These are phyloP conservation scores for Candida michaelii DNA, from an alignment of 805 yeast species.

Conservation along the genomic window DNA sequence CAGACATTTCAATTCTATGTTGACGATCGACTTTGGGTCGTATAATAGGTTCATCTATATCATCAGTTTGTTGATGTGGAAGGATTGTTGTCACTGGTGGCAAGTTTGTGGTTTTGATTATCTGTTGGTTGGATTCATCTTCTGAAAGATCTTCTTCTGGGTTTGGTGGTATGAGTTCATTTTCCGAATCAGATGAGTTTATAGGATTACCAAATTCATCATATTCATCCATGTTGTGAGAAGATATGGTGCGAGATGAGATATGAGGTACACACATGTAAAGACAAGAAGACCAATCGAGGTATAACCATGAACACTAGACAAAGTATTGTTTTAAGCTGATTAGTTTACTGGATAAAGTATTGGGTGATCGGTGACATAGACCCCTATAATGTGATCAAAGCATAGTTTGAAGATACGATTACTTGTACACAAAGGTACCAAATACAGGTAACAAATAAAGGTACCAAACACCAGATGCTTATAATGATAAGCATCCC, in stretches of 20 bases:
- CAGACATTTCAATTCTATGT: conserved; percentile 40
- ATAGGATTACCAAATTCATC: conserved; percentile 81
- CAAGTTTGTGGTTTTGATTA: background rate
- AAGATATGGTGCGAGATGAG: conserved; percentile 22
- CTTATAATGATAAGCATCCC: too few relatives aligned
- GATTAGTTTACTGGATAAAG: too few relatives aligned
- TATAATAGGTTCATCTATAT: conserved; percentile 23
- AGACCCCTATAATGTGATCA: too few relatives aligned
- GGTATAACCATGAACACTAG: too few relatives aligned
- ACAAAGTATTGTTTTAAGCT: too few relatives aligned
- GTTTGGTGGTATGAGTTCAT: conserved; percentile 9
- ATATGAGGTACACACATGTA: too few relatives aligned
- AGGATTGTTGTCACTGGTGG: conserved; percentile 60
- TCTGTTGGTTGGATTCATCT: conserved; percentile 1
- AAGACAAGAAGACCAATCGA: too few relatives aligned
- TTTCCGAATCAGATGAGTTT: conserved; percentile 41
- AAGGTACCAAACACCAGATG: too few relatives aligned
- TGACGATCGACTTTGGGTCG: conserved; percentile 28
- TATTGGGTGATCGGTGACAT: too few relatives aligned
- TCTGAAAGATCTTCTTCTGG: conserved; percentile 8
- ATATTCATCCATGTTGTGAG: conserved; percentile 53
- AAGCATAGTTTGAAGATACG: too few relatives aligned
- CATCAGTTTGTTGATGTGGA: conserved; percentile 28
- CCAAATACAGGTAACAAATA: too few relatives aligned
- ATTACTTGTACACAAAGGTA: too few relatives aligned